A percentile compares a stretch with the other conserved stretches of the same genome.
These are phyloP conservation scores for Gilbertella persicaria DNA, from an alignment of 371 early-diverging fungal genomes.

Conservation along the genomic window DNA sequence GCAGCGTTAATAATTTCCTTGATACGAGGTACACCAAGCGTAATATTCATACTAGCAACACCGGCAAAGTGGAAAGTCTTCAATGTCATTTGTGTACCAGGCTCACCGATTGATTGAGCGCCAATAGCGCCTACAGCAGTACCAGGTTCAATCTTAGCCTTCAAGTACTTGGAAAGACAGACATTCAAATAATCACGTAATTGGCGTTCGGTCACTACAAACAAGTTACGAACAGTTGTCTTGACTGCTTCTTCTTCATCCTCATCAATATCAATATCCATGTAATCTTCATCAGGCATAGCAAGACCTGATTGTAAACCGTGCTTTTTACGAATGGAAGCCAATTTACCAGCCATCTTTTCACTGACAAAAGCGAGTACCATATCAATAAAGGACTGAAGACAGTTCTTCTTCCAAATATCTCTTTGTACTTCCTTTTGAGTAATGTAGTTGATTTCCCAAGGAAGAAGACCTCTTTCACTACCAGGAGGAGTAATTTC, in stretches of 20 bases:
- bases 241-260: slow-evolving; percentile 50
- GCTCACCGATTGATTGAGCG: slow-evolving; percentile 99
- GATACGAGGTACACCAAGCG: slow-evolving; percentile 99
- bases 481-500: slow-evolving; percentile 36
- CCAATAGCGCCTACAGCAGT: slow-evolving; percentile 97
- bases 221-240: slow-evolving; percentile 63
- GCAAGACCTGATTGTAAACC: slow-evolving; percentile 57
- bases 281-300: slow-evolving; percentile 64
- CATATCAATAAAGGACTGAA: slow-evolving; percentile 68
- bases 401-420: slow-evolving; percentile 64
- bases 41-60: slow-evolving; percentile 98
- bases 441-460: slow-evolving; percentile 67
- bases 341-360: slow-evolving; percentile 57
- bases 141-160: slow-evolving; percentile 94
- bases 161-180: slow-evolving; percentile 82
- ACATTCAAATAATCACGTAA: slow-evolving; percentile 74
- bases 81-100: slow-evolving; percentile 99
- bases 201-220: slow-evolving; percentile 75
- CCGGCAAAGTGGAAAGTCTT: slow-evolving; percentile 99
- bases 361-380: slow-evolving; percentile 54
- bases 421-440: slow-evolving; percentile 50
- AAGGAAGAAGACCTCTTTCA: slow-evolving; percentile 62
- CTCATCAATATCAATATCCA: slow-evolving; percentile 66
- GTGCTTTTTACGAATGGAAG: slow-evolving; percentile 45
- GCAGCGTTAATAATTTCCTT: slow-evolving; percentile 96